Percentiles rank a stretch among this genome's conserved stretches.
Evolutionary conservation across 2,329 filamentous ascomycete genomes (phyloP).

Genomic region (Ophiosphaerella herpotricha): DNA sequence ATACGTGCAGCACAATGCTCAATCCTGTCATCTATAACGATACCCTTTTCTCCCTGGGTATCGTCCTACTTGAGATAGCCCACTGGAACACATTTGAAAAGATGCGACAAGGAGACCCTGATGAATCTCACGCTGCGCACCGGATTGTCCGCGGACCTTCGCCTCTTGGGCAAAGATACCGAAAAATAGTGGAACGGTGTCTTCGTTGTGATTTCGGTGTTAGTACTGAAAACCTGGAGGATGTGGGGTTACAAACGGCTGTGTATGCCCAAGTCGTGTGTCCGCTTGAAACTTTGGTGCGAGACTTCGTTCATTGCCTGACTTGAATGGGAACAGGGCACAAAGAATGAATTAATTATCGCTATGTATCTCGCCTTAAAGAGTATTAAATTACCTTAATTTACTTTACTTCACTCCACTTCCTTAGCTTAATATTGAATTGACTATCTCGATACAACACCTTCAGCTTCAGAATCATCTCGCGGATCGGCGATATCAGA

Average conservation of each 20-base stretch:
- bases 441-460: too few relatives aligned
- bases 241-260: conserved; percentile 7
- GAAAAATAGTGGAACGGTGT: conserved; percentile 14
- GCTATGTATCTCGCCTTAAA: too few relatives aligned
- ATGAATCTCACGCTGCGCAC: conserved; percentile 7
- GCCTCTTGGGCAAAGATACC: conserved; percentile 9
- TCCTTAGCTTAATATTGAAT: too few relatives aligned
- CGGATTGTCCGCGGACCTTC: conserved; percentile 3
- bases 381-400: too few relatives aligned
- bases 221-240: conserved; percentile 7
- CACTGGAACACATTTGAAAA: conserved; percentile 7
- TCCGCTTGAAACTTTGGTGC: conserved; percentile 6
- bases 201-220: conserved; percentile 17
- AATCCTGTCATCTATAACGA: conserved; percentile 4
- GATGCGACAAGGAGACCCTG: conserved; percentile 3
- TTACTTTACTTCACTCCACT: too few relatives aligned
- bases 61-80: conserved; percentile 10
- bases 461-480: too few relatives aligned
- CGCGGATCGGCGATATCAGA: too few relatives aligned
- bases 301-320: not conserved
- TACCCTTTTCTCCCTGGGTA: conserved; percentile 8
- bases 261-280: conserved; percentile 8
- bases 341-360: too few relatives aligned
- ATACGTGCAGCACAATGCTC: too few relatives aligned
- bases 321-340: too few relatives aligned